Percentiles rank a stretch among this genome's conserved stretches.
phyloP scores from a whole-genome alignment of 2,329 filamentous ascomycete species.

The Neonectria faginata region DNA sequence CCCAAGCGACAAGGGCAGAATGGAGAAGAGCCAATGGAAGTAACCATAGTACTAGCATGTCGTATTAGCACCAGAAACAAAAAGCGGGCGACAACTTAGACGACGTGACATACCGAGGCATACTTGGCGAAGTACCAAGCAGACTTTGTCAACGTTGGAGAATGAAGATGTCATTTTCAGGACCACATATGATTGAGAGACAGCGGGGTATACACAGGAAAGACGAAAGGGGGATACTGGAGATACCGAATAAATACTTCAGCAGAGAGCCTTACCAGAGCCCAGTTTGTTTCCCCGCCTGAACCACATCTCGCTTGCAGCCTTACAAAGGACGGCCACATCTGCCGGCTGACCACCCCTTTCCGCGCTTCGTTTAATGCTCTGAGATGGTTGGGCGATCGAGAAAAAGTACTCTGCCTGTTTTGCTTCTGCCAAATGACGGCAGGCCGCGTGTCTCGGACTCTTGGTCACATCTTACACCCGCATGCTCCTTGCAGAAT shows the following conservation, averaged over 20 bases:
- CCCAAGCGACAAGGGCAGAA: slow-evolving; percentile 1
- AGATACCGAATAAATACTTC: not conserved
- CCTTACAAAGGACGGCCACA: not conserved
- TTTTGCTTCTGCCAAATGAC: not conserved
- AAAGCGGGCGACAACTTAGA: not conserved
- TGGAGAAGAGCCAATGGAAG: slow-evolving; percentile 1
- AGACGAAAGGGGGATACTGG: not conserved
- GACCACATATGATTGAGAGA: not conserved
- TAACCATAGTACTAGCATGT: not conserved
- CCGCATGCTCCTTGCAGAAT: not conserved
- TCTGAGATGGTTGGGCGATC: not conserved
- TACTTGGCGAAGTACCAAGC: slow-evolving; percentile 3
- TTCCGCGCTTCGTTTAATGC: not conserved
- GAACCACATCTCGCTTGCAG: not conserved
- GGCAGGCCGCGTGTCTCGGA: not conserved
- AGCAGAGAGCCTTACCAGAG: not conserved
- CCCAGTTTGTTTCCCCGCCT: not conserved
- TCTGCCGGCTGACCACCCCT: not conserved
- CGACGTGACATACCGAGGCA: not conserved
- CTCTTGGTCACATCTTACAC: not conserved
- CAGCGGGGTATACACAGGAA: not conserved
- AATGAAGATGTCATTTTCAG: not conserved
- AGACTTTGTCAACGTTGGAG: not conserved
- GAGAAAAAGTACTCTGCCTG: not conserved
- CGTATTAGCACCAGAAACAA: not conserved